Percentiles rank a stretch among this genome's conserved stretches.
phyloP scores from a whole-genome alignment of 106 monocot species.

The Vanilla planifolia region DNA sequence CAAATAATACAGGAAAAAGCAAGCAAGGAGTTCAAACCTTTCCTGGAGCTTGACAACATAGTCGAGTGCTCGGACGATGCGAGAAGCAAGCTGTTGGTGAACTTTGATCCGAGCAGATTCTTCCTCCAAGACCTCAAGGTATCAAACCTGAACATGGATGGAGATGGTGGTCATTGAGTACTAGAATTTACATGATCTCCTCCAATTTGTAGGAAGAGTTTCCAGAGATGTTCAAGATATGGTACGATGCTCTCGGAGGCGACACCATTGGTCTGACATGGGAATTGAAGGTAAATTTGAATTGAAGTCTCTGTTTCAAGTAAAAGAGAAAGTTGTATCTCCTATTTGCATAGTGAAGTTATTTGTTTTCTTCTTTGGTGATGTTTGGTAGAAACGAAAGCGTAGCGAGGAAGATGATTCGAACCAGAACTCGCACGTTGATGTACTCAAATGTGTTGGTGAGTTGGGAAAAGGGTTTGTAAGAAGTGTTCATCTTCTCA shows the following conservation, averaged over 20 bases:
- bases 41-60: constrained; percentile 19
- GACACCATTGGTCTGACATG: constrained; percentile 89
- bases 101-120: constrained; percentile 80
- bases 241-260: constrained; percentile 89
- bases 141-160: not conserved
- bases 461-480: constrained; percentile 54
- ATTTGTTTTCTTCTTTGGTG: not conserved
- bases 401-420: constrained; percentile 20
- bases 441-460: constrained; percentile 44
- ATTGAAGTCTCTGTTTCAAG: constrained; percentile 14
- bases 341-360: too few species aligned
- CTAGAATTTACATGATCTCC: not conserved
- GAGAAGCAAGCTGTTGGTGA: constrained; percentile 68
- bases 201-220: constrained; percentile 50
- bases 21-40: constrained; percentile 67
- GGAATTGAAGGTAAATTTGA: constrained; percentile 33
- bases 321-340: too few species aligned
- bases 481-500: constrained; percentile 42
- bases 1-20: constrained; percentile 56
- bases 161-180: not conserved
- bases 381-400: constrained; percentile 29
- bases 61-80: constrained; percentile 34
- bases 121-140: constrained; percentile 74
- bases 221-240: constrained; percentile 50
- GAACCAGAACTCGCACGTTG: not conserved